Conservation (phyloP, 2,329 filamentous ascomycete species). For the Alternaria gansuensis region DNA sequence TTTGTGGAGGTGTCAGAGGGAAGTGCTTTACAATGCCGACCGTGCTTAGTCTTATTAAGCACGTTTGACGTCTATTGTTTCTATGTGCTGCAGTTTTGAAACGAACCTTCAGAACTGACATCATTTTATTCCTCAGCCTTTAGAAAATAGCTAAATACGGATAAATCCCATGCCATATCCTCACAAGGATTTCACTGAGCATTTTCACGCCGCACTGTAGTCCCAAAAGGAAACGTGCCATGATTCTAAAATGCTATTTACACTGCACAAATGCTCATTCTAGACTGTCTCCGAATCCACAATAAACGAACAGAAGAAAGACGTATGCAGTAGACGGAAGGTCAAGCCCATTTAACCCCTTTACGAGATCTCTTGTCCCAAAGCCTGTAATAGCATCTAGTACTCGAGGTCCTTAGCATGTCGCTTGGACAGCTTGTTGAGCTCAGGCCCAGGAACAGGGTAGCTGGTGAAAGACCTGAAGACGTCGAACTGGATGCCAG, state of each 20-base stretch:
- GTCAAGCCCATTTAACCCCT: too few relatives aligned
- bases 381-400: neutral
- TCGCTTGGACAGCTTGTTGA: slow-evolving; percentile 33
- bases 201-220: neutral
- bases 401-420: slow-evolving; percentile 19
- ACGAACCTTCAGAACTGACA: too few relatives aligned
- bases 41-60: neutral
- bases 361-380: neutral
- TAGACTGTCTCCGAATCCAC: neutral
- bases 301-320: neutral
- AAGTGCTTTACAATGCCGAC: neutral
- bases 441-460: slow-evolving; percentile 47
- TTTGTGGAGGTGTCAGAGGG: neutral
- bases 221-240: neutral
- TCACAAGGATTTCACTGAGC: neutral
- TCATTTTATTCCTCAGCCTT: too few relatives aligned
- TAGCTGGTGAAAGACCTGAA: slow-evolving; percentile 45
- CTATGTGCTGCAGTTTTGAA: too few relatives aligned
- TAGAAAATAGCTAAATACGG: too few relatives aligned
- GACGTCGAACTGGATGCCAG: slow-evolving; percentile 56
- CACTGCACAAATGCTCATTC: neutral
- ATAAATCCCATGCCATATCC: neutral
- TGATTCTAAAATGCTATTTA: slow-evolving; percentile 5
- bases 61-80: neutral
- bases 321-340: neutral